Conservation (phyloP, 306 rosid species). For the Parietaria judaica region DNA sequence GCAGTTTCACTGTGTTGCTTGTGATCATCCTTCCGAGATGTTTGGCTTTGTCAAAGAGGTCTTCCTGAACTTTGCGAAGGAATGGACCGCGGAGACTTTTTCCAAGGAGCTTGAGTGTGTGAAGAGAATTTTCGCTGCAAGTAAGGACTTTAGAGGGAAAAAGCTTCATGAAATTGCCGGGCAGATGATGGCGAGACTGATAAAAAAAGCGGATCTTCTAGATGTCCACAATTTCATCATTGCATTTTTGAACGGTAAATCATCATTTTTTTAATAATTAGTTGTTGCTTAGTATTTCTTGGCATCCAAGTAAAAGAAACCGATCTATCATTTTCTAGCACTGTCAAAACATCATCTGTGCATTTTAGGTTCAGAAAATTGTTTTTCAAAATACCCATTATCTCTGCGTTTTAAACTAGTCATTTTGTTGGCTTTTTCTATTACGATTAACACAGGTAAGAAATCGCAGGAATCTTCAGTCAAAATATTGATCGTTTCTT, state of each 20-base stretch:
- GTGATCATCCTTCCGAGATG: slow-evolving; percentile 98
- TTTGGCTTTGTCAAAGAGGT: slow-evolving; percentile 99
- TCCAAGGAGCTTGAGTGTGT: slow-evolving; percentile 85
- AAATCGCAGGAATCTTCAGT: no score
- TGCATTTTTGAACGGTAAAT: slow-evolving; percentile 70
- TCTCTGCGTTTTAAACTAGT: no score
- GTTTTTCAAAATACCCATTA: not conserved
- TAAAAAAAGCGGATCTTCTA: slow-evolving; percentile 53
- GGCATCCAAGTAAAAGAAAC: not conserved
- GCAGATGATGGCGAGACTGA: slow-evolving; percentile 58
- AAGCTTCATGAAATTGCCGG: slow-evolving; percentile 64
- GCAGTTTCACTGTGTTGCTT: slow-evolving; percentile 97
- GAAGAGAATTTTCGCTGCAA: slow-evolving; percentile 71
- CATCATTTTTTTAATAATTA: slow-evolving; percentile 8
- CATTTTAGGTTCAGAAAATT: not conserved
- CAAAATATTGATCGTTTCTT: no score
- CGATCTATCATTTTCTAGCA: not conserved
- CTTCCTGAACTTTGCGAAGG: slow-evolving; percentile 76
- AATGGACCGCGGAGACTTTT: slow-evolving; percentile 74
- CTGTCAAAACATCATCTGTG: not conserved
- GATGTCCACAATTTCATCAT: slow-evolving; percentile 70
- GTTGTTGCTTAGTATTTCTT: not conserved
- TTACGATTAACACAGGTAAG: no score
- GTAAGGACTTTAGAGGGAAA: slow-evolving; percentile 90
- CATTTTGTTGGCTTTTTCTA: no score